Evolutionary conservation across 768 basidiomycete species (phyloP).

Genomic region (Boletus rex-veris): DNA sequence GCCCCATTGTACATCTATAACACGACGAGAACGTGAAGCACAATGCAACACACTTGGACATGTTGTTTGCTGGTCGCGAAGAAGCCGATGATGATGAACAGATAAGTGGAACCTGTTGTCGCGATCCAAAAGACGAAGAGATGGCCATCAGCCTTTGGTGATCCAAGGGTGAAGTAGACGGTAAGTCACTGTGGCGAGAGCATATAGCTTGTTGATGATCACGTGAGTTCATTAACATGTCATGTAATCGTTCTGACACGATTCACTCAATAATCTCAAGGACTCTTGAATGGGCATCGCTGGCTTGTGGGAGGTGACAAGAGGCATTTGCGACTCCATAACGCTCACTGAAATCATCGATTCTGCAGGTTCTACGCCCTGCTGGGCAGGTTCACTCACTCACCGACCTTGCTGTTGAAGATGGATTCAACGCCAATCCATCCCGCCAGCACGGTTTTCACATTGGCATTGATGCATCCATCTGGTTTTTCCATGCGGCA

Average conservation of each 20-base stretch:
- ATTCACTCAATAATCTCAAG: background rate
- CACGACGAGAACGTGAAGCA: no score
- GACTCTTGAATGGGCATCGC: conserved; percentile 41
- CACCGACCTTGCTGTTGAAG: conserved; percentile 67
- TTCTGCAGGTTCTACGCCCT: conserved; percentile 58
- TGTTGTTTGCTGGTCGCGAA: no score
- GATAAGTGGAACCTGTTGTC: no score
- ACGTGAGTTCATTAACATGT: conserved; percentile 1
- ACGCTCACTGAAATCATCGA: conserved; percentile 7
- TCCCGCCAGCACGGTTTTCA: conserved; percentile 68
- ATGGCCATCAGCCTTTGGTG: no score
- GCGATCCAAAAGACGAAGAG: no score
- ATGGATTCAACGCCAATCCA: conserved; percentile 70
- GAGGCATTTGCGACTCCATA: background rate
- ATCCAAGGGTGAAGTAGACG: no score
- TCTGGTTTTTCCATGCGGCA: conserved; percentile 76
- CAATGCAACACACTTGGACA: no score
- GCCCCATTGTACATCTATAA: no score
- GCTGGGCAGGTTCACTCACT: conserved; percentile 70
- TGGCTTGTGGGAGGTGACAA: conserved; percentile 48
- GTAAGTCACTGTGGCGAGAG: no score
- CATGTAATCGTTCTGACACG: conserved; percentile 2
- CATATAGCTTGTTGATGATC: background rate
- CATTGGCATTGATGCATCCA: conserved; percentile 80
- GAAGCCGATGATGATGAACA: no score